Base-by-base conservation (phyloP, 2,329 filamentous ascomycete genomes). In the Penicillium sp. region DNA sequence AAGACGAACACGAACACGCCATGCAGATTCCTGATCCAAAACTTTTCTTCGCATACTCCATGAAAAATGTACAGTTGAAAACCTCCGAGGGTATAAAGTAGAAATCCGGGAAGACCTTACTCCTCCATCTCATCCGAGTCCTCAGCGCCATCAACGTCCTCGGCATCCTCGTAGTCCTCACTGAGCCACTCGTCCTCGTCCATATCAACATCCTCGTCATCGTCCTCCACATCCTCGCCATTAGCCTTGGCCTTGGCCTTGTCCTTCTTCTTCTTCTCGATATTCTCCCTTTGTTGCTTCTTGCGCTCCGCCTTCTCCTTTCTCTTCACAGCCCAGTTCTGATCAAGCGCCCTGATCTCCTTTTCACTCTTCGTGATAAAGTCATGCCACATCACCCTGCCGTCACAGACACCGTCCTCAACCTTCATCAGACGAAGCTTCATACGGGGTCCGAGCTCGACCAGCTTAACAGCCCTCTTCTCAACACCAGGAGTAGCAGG, bases 371-470 rank as follows among this genome's bases (percentile, higher is more conserved):
- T 98, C 65, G 85, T 81, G 43, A 97, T 83, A 64, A 89, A 94
- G 65, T 96, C 89, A 68, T 98, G 93, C 93, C 93, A 98, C 86
- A 98, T 87, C 46, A 95, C 80, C 66, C 89, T 93, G 40, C 93
- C 93, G 22, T 80, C 79, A 61, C 89, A 96, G 6, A 97, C 71
- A 1, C 91, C 93, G 59, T 98, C 93, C 65, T 98, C 93, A 4
- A 98, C 90, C 73, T 98, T 98, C 45, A 89, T 90, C 70, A 98
- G 75, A 26, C 91, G 82, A 32, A 98, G 73, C 50, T 81, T 85
- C 86, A 98, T 85, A 44, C 93, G 82, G 1, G 93, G 93, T 0
- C 93, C 93, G 0, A 98, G 74, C 70, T 98, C 93, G 3, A 95
- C 84, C 6, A 98, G 76, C 66, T 95, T 96, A 18, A 98, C 87